phyloP scores from a whole-genome alignment of 805 yeast species.

The Wickerhamomyces queroliae region DNA sequence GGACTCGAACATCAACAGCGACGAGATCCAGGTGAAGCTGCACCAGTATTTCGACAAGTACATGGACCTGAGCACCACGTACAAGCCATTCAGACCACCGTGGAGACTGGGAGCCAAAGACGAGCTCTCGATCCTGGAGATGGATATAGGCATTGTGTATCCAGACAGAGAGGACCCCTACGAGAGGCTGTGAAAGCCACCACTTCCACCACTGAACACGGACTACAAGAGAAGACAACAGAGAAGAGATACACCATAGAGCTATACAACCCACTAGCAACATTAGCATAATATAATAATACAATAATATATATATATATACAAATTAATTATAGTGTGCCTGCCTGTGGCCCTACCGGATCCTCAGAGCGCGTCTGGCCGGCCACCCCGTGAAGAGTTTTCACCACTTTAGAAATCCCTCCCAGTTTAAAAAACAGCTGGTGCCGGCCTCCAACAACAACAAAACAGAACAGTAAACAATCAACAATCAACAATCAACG shows the following conservation, averaged over 20 bases:
- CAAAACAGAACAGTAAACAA: not conserved
- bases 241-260: too few species aligned
- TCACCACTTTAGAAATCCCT: not conserved
- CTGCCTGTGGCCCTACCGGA: too few species aligned
- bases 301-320: too few species aligned
- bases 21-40: not conserved
- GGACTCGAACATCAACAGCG: not conserved
- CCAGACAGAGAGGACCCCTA: not conserved
- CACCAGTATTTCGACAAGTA: slow-evolving; percentile 1
- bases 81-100: slow-evolving; percentile 12
- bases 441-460: not conserved
- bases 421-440: not conserved
- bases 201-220: too few species aligned
- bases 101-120: slow-evolving; percentile 19
- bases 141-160: slow-evolving; percentile 3
- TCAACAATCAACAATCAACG: not conserved
- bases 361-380: not conserved
- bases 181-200: too few species aligned
- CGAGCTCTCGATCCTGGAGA: slow-evolving; percentile 12
- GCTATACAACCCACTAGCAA: too few species aligned
- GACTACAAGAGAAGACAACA: too few species aligned
- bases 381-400: not conserved
- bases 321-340: too few species aligned
- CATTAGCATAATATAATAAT: too few species aligned
- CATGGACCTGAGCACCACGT: slow-evolving; percentile 5